Evolutionary conservation across 2,329 filamentous ascomycete genomes (phyloP).

Genomic region (Paraphaeosphaeria minitans): DNA sequence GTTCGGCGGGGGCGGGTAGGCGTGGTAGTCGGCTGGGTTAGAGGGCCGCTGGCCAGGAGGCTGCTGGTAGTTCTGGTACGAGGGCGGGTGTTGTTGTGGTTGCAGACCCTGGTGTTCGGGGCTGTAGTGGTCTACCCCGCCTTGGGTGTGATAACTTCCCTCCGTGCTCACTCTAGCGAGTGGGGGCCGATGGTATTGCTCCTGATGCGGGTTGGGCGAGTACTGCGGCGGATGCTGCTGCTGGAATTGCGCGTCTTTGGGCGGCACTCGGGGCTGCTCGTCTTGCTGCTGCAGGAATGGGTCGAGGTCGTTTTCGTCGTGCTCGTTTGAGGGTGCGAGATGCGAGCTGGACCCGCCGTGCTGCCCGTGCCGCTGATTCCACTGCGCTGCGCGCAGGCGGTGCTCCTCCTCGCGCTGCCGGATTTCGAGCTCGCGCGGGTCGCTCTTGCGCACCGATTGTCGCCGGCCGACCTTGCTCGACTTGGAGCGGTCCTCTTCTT

Average conservation of each 20-base stretch:
- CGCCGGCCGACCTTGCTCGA: constrained; percentile 37
- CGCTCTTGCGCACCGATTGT: constrained; percentile 45
- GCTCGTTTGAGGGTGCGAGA: constrained; percentile 44
- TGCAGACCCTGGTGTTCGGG: constrained; percentile 41
- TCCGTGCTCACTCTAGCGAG: constrained; percentile 47
- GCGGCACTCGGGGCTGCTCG: constrained; percentile 40
- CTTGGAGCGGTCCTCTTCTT: constrained; percentile 42
- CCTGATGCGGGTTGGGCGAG: constrained; percentile 36
- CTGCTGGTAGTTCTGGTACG: constrained; percentile 42
- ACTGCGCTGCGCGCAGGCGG: constrained; percentile 30
- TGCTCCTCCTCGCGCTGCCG: constrained; percentile 29
- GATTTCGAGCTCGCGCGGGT: constrained; percentile 35
- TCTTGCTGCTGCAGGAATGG: constrained; percentile 45
- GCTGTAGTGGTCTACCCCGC: constrained; percentile 48
- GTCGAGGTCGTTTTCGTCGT: constrained; percentile 46
- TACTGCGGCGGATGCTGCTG: constrained; percentile 35
- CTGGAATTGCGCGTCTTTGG: constrained; percentile 42
- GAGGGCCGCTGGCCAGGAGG: constrained; percentile 25
- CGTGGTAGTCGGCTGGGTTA: constrained; percentile 36
- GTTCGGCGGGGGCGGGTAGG: constrained; percentile 40
- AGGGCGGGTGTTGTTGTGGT: constrained; percentile 35
- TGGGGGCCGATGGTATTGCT: constrained; percentile 43
- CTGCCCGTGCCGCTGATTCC: constrained; percentile 27
- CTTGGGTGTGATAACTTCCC: constrained; percentile 45
- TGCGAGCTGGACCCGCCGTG: constrained; percentile 40